These are phyloP conservation scores for Amoeboaphelidium protococcarum DNA, from an alignment of 371 early-diverging fungal species.

Conservation along the genomic window DNA sequence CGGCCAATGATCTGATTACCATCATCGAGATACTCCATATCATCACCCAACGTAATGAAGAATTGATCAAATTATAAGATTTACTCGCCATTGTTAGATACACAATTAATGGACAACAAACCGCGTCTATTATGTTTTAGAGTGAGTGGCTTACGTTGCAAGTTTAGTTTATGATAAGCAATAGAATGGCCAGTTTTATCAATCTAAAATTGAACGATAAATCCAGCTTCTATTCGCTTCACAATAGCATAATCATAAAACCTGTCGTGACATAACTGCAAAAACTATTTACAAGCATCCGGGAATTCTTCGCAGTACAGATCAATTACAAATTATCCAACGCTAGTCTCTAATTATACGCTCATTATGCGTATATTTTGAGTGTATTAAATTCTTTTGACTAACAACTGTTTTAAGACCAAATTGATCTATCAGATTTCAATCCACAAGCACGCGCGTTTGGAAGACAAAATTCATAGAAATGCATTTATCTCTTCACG, in stretches of 20 bases:
- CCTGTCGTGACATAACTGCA: slow-evolving; percentile 80
- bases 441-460: too few species aligned
- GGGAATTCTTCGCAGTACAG: slow-evolving; percentile 49
- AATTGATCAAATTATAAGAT: too few species aligned
- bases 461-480: too few species aligned
- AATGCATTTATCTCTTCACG: too few species aligned
- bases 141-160: too few species aligned
- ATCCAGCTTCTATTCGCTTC: slow-evolving; percentile 11
- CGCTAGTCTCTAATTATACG: slow-evolving; percentile 64
- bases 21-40: slow-evolving; percentile 73
- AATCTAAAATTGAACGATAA: background rate
- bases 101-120: slow-evolving; percentile 65
- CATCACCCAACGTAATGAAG: slow-evolving; percentile 70
- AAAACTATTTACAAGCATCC: slow-evolving; percentile 46
- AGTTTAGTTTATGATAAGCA: too few species aligned
- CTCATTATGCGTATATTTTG: too few species aligned
- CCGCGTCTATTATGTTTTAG: slow-evolving; percentile 60
- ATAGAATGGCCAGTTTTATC: too few species aligned
- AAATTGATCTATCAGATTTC: too few species aligned
- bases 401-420: too few species aligned
- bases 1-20: slow-evolving; percentile 89
- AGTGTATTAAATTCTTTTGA: too few species aligned
- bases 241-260: slow-evolving; percentile 70
- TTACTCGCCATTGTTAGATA: too few species aligned
- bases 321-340: slow-evolving; percentile 84